Evolutionary conservation across 2,329 filamentous ascomycete species (phyloP).

Genomic region (Sclerotinia glacialis): DNA sequence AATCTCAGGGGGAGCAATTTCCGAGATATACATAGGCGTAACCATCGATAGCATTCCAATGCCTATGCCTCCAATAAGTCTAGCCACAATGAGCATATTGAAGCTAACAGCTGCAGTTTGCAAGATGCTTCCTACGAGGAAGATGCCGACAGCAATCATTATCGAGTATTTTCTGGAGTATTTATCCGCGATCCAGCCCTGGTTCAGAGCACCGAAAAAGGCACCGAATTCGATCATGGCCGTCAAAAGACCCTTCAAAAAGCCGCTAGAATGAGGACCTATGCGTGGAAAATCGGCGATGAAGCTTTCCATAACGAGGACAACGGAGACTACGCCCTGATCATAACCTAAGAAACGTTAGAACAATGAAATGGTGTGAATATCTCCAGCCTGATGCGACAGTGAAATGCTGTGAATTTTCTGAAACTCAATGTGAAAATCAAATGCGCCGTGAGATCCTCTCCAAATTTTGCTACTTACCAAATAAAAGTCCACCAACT

Average conservation of each 20-base stretch:
- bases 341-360: constrained; percentile 44
- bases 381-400: background rate
- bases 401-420: background rate
- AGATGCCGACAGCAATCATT: constrained; percentile 49
- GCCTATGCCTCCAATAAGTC: constrained; percentile 48
- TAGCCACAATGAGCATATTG: constrained; percentile 49
- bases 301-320: constrained; percentile 47
- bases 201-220: constrained; percentile 33
- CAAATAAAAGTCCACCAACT: constrained; percentile 15
- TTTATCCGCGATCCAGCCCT: constrained; percentile 45
- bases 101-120: constrained; percentile 52
- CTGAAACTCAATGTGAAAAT: background rate
- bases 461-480: background rate
- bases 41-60: constrained; percentile 49
- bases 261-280: constrained; percentile 16
- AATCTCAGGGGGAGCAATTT: constrained; percentile 46
- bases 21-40: constrained; percentile 49
- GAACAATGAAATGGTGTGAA: background rate
- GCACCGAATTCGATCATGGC: constrained; percentile 44
- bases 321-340: constrained; percentile 46
- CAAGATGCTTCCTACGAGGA: constrained; percentile 49
- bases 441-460: background rate
- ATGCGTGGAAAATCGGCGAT: constrained; percentile 39
- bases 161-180: constrained; percentile 53
- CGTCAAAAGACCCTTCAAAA: constrained; percentile 19